These are phyloP conservation scores for Fraxinus platypoda DNA, from an alignment of 305 asterid species.

Conservation along the genomic window DNA sequence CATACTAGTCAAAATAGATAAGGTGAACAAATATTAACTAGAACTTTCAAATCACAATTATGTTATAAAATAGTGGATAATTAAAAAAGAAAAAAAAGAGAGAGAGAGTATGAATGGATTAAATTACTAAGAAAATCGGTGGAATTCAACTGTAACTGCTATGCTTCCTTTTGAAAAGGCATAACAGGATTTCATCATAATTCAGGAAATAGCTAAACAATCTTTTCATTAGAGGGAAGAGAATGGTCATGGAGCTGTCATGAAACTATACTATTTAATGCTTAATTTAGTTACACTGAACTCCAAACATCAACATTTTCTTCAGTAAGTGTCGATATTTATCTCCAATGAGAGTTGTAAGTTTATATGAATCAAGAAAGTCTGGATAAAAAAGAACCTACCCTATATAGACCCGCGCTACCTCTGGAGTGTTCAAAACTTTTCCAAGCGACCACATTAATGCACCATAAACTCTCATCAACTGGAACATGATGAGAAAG, in stretches of 20 bases:
- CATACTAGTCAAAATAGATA: not conserved
- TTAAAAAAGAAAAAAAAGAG: not conserved
- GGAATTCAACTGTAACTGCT: not conserved
- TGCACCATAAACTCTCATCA: constrained; percentile 97
- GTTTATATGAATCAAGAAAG: not conserved
- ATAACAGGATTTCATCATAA: not conserved
- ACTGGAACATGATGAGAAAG: constrained; percentile 36
- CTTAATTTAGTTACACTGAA: not conserved
- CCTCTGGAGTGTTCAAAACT: constrained; percentile 89
- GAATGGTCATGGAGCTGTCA: not conserved
- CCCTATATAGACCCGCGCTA: constrained; percentile 94
- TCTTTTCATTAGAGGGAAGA: not conserved
- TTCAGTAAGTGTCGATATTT: not conserved
- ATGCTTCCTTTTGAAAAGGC: not conserved
- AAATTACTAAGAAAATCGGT: not conserved
- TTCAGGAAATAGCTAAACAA: not conserved
- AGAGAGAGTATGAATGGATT: not conserved
- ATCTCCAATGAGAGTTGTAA: not conserved
- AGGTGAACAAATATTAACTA: not conserved
- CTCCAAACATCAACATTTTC: not conserved
- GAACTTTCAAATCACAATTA: not conserved
- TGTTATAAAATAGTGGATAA: not conserved
- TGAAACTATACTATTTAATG: not conserved
- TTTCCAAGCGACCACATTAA: constrained; percentile 99
- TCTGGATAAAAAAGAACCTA: constrained; percentile 28